Conservation (phyloP, 352 stramenopile species). For the Pseudoperonospora humuli region DNA sequence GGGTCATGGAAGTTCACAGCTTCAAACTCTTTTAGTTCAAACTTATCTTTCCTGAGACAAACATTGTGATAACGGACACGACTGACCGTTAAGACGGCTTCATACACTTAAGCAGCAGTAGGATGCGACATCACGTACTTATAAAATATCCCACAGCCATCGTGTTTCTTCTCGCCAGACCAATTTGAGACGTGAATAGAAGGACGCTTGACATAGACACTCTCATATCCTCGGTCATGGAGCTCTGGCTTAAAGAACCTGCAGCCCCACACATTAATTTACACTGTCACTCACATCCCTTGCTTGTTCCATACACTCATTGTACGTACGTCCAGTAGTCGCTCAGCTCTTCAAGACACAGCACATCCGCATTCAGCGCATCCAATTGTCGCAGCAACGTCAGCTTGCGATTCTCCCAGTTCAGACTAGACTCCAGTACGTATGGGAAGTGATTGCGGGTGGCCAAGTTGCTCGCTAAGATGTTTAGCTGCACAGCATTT, state of each 20-base stretch:
- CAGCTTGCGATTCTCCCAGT: conserved; percentile 80
- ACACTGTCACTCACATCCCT: conserved; percentile 3
- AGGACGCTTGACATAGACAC: conserved; percentile 77
- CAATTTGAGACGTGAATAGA: conserved; percentile 82
- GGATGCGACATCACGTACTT: conserved; percentile 33
- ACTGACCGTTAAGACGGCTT: background rate
- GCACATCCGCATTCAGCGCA: conserved; percentile 65
- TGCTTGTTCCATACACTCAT: background rate
- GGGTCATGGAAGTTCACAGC: conserved; percentile 82
- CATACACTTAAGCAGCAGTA: background rate
- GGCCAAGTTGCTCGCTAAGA: conserved; percentile 78
- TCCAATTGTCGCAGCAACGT: conserved; percentile 66
- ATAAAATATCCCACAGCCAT: conserved; percentile 85
- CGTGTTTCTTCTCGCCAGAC: conserved; percentile 83
- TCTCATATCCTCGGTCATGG: conserved; percentile 70
- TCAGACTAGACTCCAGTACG: conserved; percentile 70
- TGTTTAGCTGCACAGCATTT: conserved; percentile 51
- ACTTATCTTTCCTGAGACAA: conserved; percentile 68
- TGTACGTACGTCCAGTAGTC: conserved; percentile 82
- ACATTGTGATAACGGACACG: background rate
- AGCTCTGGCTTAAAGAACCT: conserved; percentile 81
- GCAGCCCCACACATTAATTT: conserved; percentile 1
- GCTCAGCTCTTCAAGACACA: conserved; percentile 82
- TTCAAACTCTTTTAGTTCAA: conserved; percentile 81
- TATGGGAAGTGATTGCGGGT: conserved; percentile 84